These are phyloP conservation scores for Kodamaea jinghongensis DNA, from an alignment of 805 yeast species.

Conservation along the genomic window DNA sequence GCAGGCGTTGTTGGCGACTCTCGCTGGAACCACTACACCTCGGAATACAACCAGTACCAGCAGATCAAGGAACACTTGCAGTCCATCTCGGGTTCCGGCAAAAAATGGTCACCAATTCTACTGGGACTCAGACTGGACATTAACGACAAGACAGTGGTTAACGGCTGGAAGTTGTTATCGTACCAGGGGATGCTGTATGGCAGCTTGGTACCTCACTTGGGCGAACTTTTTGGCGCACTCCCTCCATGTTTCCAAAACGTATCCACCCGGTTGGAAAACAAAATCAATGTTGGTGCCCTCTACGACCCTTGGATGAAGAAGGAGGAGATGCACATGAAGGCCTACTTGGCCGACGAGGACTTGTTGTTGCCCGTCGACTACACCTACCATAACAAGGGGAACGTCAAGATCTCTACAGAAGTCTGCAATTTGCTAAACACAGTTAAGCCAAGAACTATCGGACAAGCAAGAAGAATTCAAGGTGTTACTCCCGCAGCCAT, in stretches of 20 bases:
- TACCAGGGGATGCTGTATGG: conserved; percentile 44
- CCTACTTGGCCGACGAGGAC: conserved; percentile 81
- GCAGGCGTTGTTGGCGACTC: conserved; percentile 64
- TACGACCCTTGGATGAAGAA: conserved; percentile 77
- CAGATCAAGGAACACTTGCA: conserved; percentile 46
- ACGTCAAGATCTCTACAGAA: conserved; percentile 63
- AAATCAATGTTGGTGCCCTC: conserved; percentile 74
- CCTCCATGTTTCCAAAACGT: conserved; percentile 27
- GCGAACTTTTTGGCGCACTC: conserved; percentile 17
- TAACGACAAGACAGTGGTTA: conserved; percentile 33
- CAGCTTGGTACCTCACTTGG: conserved; percentile 28
- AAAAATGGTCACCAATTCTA: conserved; percentile 59
- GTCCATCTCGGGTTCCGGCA: conserved; percentile 47
- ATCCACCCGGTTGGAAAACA: conserved; percentile 46
- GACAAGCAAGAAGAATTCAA: conserved; percentile 92
- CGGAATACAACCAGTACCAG: conserved; percentile 46
- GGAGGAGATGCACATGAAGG: conserved; percentile 67
- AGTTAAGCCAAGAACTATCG: conserved; percentile 84
- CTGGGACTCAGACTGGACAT: conserved; percentile 49
- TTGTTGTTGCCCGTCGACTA: conserved; percentile 65
- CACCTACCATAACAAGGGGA: conserved; percentile 57
- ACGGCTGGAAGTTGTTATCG: conserved; percentile 70
- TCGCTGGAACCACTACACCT: conserved; percentile 49
- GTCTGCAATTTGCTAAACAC: conserved; percentile 65
- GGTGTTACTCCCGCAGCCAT: conserved; percentile 94